Evolutionary conservation across 805 yeast genomes (phyloP).

Genomic region (Candida anglica): DNA sequence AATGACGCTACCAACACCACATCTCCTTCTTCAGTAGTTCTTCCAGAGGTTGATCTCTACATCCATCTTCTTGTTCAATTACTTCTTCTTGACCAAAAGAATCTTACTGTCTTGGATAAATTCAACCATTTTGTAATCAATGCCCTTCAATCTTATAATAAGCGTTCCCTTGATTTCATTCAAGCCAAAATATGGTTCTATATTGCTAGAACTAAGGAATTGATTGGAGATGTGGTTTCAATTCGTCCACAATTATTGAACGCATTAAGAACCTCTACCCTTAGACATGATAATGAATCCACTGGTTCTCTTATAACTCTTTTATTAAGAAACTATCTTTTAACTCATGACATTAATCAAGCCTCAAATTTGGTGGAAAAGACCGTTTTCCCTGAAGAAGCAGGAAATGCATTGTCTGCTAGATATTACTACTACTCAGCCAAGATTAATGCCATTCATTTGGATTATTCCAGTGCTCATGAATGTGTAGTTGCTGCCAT

Average conservation of each 20-base stretch:
- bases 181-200: constrained; percentile 94
- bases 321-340: constrained; percentile 73
- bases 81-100: constrained; percentile 61
- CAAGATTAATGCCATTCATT: constrained; percentile 85
- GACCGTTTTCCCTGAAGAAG: constrained; percentile 75
- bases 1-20: constrained; percentile 3
- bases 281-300: constrained; percentile 90
- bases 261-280: constrained; percentile 80
- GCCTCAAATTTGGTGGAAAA: constrained; percentile 89
- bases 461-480: constrained; percentile 86
- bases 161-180: constrained; percentile 79
- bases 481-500: constrained; percentile 92
- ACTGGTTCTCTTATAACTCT: constrained; percentile 85
- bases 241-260: constrained; percentile 67
- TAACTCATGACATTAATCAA: constrained; percentile 75
- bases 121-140: constrained; percentile 52
- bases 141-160: constrained; percentile 62
- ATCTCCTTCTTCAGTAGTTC: constrained; percentile 30
- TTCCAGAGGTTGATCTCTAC: constrained; percentile 80
- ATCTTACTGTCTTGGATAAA: constrained; percentile 43
- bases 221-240: constrained; percentile 45
- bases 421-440: constrained; percentile 90
- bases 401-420: constrained; percentile 84
- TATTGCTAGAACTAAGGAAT: constrained; percentile 73
- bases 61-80: constrained; percentile 76